phyloP scores from a whole-genome alignment of 1,284 basidiomycete species.

The Coniferiporia sulphurascens region DNA sequence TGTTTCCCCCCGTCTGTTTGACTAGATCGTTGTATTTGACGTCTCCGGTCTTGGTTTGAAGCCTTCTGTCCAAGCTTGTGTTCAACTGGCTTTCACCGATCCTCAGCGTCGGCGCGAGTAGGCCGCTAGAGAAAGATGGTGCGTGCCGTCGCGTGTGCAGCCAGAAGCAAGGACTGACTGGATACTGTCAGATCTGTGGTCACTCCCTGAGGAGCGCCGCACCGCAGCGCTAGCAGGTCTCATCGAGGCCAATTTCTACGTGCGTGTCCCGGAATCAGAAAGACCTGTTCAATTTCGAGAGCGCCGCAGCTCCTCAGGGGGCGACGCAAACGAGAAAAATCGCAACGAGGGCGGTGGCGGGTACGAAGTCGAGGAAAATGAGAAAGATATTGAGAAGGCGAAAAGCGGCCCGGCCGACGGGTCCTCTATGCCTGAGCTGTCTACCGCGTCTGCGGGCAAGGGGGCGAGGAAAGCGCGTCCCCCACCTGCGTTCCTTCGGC shows the following conservation, averaged over 20 bases:
- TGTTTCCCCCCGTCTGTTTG: not conserved
- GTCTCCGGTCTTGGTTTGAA: not conserved
- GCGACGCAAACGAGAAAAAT: not conserved
- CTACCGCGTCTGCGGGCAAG: not conserved
- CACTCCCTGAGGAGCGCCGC: conserved; percentile 36
- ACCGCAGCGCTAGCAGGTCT: conserved; percentile 37
- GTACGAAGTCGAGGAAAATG: no score
- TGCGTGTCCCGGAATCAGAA: conserved; percentile 42
- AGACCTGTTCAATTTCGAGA: conserved; percentile 32
- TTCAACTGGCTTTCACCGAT: conserved; percentile 17
- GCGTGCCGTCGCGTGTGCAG: not conserved
- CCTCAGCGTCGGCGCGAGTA: conserved; percentile 8
- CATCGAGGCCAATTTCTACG: conserved; percentile 45
- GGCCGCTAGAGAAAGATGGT: conserved; percentile 18
- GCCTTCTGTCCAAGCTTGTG: conserved; percentile 7
- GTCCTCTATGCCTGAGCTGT: no score
- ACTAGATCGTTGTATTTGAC: not conserved
- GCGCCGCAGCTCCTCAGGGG: not conserved
- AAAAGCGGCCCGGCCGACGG: no score
- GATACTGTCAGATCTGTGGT: conserved; percentile 44
- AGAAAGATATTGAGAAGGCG: no score
- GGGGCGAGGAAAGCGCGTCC: not conserved
- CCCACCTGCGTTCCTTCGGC: no score
- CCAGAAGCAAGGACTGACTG: not conserved
- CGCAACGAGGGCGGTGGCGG: not conserved